These are phyloP conservation scores for Lentinula detonsa DNA, from an alignment of 768 basidiomycete species.

Conservation along the genomic window DNA sequence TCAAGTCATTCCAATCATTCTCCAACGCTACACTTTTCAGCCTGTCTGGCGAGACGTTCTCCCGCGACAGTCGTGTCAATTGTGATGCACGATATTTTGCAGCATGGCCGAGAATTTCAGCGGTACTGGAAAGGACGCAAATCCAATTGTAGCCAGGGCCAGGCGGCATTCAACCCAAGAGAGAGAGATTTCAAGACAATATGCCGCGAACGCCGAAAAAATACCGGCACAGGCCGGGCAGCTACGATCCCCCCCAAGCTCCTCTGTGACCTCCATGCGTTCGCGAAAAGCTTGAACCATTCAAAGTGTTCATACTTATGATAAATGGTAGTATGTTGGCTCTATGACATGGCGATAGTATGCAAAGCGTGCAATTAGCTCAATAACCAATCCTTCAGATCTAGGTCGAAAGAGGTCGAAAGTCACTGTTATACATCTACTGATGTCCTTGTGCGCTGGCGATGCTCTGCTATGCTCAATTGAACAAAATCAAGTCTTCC, in stretches of 20 bases:
- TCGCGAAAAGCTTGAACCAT: too few relatives aligned
- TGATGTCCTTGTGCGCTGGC: not conserved
- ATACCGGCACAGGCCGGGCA: too few relatives aligned
- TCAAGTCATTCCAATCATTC: not conserved
- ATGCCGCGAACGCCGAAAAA: too few relatives aligned
- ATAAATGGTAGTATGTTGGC: too few relatives aligned
- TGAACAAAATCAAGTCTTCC: not conserved
- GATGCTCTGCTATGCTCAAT: not conserved
- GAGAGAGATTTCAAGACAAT: not conserved
- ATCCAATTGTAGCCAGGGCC: slow-evolving; percentile 67
- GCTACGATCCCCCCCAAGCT: too few relatives aligned
- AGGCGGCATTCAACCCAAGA: slow-evolving; percentile 48
- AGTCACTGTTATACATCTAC: not conserved
- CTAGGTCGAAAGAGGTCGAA: too few relatives aligned
- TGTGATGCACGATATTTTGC: slow-evolving; percentile 50
- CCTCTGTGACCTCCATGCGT: too few relatives aligned
- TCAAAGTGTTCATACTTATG: too few relatives aligned
- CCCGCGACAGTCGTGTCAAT: slow-evolving; percentile 10
- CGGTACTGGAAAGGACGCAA: slow-evolving; percentile 55
- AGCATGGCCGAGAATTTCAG: slow-evolving; percentile 59
- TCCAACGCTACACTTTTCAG: not conserved
- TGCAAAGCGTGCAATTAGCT: too few relatives aligned
- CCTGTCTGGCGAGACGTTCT: not conserved
- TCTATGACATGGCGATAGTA: too few relatives aligned
- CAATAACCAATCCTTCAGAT: too few relatives aligned